Evolutionary conservation across 2,329 filamentous ascomycete genomes (phyloP), one percentile per base, ranked within the genome.

Genomic region (Aphanoascus verrucosus): DNA sequence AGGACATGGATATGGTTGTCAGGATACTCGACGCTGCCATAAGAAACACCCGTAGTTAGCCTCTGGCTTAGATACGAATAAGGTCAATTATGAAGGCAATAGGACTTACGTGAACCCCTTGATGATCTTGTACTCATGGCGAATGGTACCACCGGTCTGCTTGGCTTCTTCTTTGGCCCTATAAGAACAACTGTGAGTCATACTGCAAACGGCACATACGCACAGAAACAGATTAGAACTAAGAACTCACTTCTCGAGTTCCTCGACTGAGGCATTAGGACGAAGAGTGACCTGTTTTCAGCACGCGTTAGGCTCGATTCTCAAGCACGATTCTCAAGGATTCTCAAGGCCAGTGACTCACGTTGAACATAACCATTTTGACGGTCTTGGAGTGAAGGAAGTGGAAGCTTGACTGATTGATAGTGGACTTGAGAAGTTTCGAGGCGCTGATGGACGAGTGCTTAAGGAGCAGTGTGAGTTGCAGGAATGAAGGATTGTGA

Each of bases 81-180:
- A 46, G 31, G 19, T 50, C 35, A 52, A 34, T 50, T 6, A 44
- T 45, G 43, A 23, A 1, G 31, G 40, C n/a, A 32, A 43, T 31
- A 34, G 55, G 23, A 23, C 34, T 45, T 77, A 96, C 91, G 86
- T 84, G 75, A 96, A 96, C 55, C 85, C 90, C 75, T 91, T 94
- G 78, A 95, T 89, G 63, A 95, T 72, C 57, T 74, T 84, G 77
- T 88, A 95, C 69, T 93, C 86, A 62, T 93, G 83, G 53, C 74
- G 81, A 73, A 97, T 93, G 70, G 81, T 82, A 67, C 89, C 91
- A 65, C 91, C 91, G 67, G 91, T 81, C 41, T 84, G 78, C 56
- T 68, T 73, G 62, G 83, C 86, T 55, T 83, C 74, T 68, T 90
- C 74, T 82, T 94, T 94, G 57, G 86, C 85, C 50, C 86, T 89